Evolutionary conservation across 805 yeast genomes (phyloP).

Genomic region (Monosporozyma servazzii): DNA sequence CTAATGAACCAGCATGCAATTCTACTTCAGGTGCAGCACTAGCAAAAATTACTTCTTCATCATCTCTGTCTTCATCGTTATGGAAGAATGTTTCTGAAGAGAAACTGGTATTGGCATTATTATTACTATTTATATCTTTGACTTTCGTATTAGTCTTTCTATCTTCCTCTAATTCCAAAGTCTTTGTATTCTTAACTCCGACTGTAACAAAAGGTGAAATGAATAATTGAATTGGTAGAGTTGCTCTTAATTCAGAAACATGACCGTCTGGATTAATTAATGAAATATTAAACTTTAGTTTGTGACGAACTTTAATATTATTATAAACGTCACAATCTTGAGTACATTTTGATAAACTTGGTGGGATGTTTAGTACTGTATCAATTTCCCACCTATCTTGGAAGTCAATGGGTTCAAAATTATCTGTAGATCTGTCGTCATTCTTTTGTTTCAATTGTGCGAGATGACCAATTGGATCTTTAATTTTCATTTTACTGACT

Average conservation of each 20-base stretch:
- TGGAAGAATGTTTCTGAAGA: constrained; percentile 4
- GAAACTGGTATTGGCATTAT: constrained; percentile 9
- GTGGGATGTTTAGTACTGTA: constrained; percentile 55
- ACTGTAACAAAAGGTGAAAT: constrained; percentile 78
- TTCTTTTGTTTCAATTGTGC: constrained; percentile 18
- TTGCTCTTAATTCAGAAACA: constrained; percentile 83
- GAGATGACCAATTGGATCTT: constrained; percentile 28
- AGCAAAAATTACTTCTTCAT: constrained; percentile 35
- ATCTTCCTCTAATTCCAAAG: constrained; percentile 5
- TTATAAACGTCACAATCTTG: constrained; percentile 74
- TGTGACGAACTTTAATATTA: constrained; percentile 78
- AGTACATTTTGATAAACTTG: constrained; percentile 63
- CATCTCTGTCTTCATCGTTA: constrained; percentile 15
- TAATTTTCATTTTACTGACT: constrained; percentile 44
- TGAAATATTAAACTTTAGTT: constrained; percentile 71
- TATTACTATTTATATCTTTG: background rate
- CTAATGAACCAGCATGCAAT: constrained; percentile 4
- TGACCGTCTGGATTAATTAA: constrained; percentile 86
- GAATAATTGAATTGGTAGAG: constrained; percentile 70
- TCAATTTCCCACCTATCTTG: constrained; percentile 71
- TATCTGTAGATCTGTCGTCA: constrained; percentile 10
- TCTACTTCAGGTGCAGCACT: constrained; percentile 27
- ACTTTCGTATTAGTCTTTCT: constrained; percentile 1
- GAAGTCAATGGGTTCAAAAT: constrained; percentile 7
- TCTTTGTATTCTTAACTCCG: constrained; percentile 19